Evolutionary conservation across 1,139 yeast genomes (phyloP), one percentile per base, ranked within the genome.

Genomic region (Arxiozyma bovina): DNA sequence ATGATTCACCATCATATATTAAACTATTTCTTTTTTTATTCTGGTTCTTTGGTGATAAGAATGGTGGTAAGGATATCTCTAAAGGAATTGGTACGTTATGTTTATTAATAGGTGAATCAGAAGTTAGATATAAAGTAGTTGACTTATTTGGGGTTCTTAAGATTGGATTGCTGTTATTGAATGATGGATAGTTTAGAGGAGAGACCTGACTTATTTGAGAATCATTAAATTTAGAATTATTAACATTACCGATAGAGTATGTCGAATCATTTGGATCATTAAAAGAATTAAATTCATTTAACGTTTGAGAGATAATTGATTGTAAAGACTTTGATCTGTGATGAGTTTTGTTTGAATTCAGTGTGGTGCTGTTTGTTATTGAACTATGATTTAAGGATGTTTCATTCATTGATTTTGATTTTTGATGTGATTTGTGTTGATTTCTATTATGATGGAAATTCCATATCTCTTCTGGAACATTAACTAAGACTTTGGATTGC

Each of bases 1-100:
- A 67, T 1, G 67, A 64, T 21, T 59, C 58, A 4, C 71, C 71
- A 54, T 67, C 68, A 54, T 61, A 67, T 2, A 67, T 54, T 42
- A 67, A 50, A 53, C 63, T 62, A 6, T 50, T 56, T 46, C 70
- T 60, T 17, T 55, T 48, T 47, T 58, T 65, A 9, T 58, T 30
- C 53, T 63, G 66, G 57, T 71, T 71, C 45, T 56, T 55, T 8
- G 74, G 72, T 0, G 75, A 71, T 20, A 73, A 54, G 40, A 57
- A 61, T 9, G 75, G 75, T 15, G 76, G 75, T 9, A 72, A 55
- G 1, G 61, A 54, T 4, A 69, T 61, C 52, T 71, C 71, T 20
- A 70, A 61, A 4, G 76, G 76, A 1, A 73, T 64, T 1, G 76
- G 70, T 2, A 71, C 60, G 11, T 60, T 58, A 42, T 64, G 64